phyloP scores from a whole-genome alignment of 139 green algal species.

The Bryopsis sp. region DNA sequence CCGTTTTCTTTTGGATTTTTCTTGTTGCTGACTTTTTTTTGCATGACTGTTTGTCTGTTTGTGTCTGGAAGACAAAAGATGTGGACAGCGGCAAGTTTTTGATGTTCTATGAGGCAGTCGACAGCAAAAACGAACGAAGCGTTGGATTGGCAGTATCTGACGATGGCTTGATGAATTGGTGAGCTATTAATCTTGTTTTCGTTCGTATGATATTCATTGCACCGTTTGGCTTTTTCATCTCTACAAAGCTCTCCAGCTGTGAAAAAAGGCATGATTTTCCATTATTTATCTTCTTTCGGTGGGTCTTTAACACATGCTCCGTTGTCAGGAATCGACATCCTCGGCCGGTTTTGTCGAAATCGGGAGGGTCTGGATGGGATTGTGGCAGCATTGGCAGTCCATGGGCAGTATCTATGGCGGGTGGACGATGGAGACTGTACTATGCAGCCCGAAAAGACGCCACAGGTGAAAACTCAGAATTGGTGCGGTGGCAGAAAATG shows the following conservation, averaged over 20 bases:
- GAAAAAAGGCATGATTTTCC: no score
- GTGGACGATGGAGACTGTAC: conserved; percentile 67
- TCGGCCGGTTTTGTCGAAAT: conserved; percentile 21
- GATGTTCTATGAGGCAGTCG: conserved; percentile 88
- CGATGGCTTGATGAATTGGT: conserved; percentile 55
- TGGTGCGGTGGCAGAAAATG: no score
- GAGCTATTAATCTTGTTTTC: background rate
- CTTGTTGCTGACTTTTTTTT: no score
- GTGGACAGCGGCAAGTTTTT: conserved; percentile 61
- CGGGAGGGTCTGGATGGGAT: conserved; percentile 54
- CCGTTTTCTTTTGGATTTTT: no score
- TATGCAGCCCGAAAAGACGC: conserved; percentile 41
- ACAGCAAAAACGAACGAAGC: conserved; percentile 39
- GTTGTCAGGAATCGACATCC: conserved; percentile 14
- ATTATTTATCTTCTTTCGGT: no score
- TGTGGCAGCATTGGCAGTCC: conserved; percentile 60
- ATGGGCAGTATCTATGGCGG: conserved; percentile 73
- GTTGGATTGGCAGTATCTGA: conserved; percentile 70
- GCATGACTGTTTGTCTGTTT: no score
- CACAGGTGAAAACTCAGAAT: background rate
- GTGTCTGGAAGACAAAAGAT: no score
- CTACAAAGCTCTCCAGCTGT: no score
- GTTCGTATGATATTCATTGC: background rate
- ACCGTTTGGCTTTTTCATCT: background rate
- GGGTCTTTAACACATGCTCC: no score